These are phyloP conservation scores for Suillus bovinus DNA, from an alignment of 768 basidiomycete species.

Conservation along the genomic window DNA sequence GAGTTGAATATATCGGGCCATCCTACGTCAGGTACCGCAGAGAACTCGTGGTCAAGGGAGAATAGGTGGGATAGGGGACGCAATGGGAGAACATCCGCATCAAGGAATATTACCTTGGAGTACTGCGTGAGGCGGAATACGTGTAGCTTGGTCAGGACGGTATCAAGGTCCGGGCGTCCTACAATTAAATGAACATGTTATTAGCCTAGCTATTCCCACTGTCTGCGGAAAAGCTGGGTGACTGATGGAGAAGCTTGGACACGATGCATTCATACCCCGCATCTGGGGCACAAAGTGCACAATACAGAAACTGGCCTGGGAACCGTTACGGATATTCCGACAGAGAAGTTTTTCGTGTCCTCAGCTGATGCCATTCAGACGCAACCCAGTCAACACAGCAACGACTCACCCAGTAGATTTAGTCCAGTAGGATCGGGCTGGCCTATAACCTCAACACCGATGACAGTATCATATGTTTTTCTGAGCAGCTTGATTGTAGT, in stretches of 20 bases:
- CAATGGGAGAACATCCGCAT: constrained; percentile 88
- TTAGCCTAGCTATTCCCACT: constrained; percentile 14
- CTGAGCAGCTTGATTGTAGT: constrained; percentile 77
- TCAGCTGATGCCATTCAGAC: constrained; percentile 8
- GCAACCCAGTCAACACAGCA: constrained; percentile 11
- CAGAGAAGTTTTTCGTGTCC: constrained; percentile 6
- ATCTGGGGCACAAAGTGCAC: constrained; percentile 11
- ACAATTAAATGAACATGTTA: constrained; percentile 16
- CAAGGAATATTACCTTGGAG: constrained; percentile 85
- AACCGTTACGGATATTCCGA: constrained; percentile 13
- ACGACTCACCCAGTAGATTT: constrained; percentile 75
- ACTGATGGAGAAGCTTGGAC: constrained; percentile 9
- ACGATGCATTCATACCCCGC: constrained; percentile 18
- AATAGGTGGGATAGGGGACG: constrained; percentile 94
- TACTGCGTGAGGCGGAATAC: constrained; percentile 90
- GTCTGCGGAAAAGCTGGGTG: constrained; percentile 7
- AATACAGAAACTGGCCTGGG: constrained; percentile 10
- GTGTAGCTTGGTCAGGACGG: constrained; percentile 96
- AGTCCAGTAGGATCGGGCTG: constrained; percentile 67
- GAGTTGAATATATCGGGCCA: constrained; percentile 99
- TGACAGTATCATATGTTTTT: constrained; percentile 77
- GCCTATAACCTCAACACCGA: constrained; percentile 89
- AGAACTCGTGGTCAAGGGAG: constrained; percentile 75
- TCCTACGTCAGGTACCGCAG: constrained; percentile 94
- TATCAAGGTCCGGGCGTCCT: constrained; percentile 94